Evolutionary conservation across 2,329 filamentous ascomycete genomes (phyloP).

Genomic region (Ceratocystis cubensis): DNA sequence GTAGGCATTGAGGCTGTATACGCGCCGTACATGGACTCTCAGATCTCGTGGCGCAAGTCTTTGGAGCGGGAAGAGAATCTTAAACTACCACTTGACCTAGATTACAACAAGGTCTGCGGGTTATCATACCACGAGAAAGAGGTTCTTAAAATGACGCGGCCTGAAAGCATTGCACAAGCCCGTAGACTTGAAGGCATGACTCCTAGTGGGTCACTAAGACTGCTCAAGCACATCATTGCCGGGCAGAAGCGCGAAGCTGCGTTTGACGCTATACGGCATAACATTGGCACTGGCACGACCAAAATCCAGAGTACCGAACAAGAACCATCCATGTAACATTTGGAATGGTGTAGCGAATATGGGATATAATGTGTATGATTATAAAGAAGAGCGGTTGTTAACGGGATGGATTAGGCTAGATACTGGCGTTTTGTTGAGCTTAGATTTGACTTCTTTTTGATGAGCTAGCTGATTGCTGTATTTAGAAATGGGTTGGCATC

Average conservation of each 20-base stretch:
- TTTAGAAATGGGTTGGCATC: conserved; percentile 12
- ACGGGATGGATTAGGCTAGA: neutral
- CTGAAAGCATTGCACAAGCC: conserved; percentile 81
- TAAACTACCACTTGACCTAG: conserved; percentile 56
- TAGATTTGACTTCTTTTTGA: conserved; percentile 1
- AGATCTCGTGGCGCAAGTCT: conserved; percentile 51
- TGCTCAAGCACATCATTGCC: conserved; percentile 47
- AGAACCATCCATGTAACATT: neutral
- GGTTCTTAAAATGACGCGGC: conserved; percentile 55
- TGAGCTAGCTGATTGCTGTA: neutral
- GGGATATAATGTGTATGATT: conserved; percentile 2
- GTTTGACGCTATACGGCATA: conserved; percentile 15
- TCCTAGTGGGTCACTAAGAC: conserved; percentile 44
- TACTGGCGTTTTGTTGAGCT: conserved; percentile 2
- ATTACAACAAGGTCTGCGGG: conserved; percentile 62
- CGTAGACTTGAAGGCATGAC: conserved; percentile 71
- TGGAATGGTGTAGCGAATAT: neutral
- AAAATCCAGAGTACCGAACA: neutral
- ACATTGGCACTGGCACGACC: neutral
- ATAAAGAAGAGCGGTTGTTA: neutral
- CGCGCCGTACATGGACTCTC: conserved; percentile 69
- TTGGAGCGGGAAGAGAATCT: conserved; percentile 69
- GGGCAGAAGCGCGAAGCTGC: conserved; percentile 17
- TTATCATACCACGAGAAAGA: conserved; percentile 69
- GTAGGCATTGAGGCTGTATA: conserved; percentile 76